These are phyloP conservation scores for Suhomyces taliae DNA, from an alignment of 1,139 yeast species.

Conservation along the genomic window DNA sequence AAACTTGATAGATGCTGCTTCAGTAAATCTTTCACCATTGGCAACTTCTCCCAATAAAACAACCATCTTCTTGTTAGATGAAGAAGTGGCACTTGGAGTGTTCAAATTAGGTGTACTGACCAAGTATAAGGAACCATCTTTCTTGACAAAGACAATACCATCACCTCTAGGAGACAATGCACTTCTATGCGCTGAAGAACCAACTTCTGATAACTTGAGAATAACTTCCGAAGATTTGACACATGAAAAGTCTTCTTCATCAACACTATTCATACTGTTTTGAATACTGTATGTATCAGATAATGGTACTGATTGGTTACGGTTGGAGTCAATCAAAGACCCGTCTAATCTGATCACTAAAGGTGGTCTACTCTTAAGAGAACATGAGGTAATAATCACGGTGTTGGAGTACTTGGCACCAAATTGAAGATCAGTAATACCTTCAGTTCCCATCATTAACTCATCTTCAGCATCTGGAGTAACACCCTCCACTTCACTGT, in stretches of 20 bases:
- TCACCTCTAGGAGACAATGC: conserved; percentile 85
- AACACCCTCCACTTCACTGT: conserved; percentile 15
- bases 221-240: conserved; percentile 36
- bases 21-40: conserved; percentile 64
- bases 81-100: conserved; percentile 22
- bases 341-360: conserved; percentile 39
- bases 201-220: conserved; percentile 71
- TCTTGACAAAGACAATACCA: conserved; percentile 75
- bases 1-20: conserved; percentile 74
- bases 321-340: conserved; percentile 27
- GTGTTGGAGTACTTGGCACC: conserved; percentile 38
- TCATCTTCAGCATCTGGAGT: conserved; percentile 22
- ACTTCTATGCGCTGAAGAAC: conserved; percentile 70
- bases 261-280: conserved; percentile 17
- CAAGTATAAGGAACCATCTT: conserved; percentile 72
- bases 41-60: conserved; percentile 78
- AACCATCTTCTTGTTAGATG: conserved; percentile 46
- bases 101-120: conserved; percentile 62
- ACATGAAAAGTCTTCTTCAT: conserved; percentile 19
- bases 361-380: conserved; percentile 40
- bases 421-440: conserved; percentile 80
- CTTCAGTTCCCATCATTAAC: conserved; percentile 70
- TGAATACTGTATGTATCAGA: conserved; percentile 17
- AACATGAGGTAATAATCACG: conserved; percentile 38
- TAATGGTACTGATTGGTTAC: conserved; percentile 5